A percentile compares a stretch with the other conserved stretches of the same genome.
These are phyloP conservation scores for Alternaria metachromatica DNA, from an alignment of 2,329 filamentous ascomycete genomes.

Conservation along the genomic window DNA sequence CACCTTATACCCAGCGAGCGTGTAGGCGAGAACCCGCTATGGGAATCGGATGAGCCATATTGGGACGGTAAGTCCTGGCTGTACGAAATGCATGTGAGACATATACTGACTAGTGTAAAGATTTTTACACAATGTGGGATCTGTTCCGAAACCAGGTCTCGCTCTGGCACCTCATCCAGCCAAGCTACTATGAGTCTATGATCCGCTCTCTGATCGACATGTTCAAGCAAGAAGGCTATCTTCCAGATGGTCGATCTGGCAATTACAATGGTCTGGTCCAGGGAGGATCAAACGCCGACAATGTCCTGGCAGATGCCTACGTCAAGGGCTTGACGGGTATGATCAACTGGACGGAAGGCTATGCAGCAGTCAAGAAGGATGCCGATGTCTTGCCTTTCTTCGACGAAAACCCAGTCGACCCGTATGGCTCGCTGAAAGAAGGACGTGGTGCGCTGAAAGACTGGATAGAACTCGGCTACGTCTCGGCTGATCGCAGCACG, in stretches of 20 bases:
- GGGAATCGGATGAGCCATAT: constrained; percentile 71
- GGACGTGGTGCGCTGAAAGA: constrained; percentile 53
- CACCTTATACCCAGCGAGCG: constrained; percentile 47
- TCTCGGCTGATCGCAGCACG: constrained; percentile 49
- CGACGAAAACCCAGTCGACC: constrained; percentile 44
- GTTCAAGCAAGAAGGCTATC: constrained; percentile 65
- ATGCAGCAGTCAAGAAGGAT: constrained; percentile 74
- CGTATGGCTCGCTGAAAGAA: constrained; percentile 50
- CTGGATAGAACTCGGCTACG: constrained; percentile 53
- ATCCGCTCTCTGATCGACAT: constrained; percentile 74
- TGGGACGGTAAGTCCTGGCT: constrained; percentile 51
- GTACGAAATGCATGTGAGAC: background rate
- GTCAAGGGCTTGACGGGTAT: constrained; percentile 67
- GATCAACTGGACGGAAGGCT: constrained; percentile 75
- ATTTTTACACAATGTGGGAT: constrained; percentile 65
- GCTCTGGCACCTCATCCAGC: constrained; percentile 67
- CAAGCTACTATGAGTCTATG: constrained; percentile 68
- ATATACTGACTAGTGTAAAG: background rate
- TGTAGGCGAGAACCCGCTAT: constrained; percentile 70
- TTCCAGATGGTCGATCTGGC: constrained; percentile 70
- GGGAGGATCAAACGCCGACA: constrained; percentile 47
- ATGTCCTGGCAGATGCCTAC: constrained; percentile 69
- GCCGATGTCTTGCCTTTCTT: constrained; percentile 62
- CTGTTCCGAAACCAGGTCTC: constrained; percentile 63
- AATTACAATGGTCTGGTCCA: constrained; percentile 63